Evolutionary conservation across 768 basidiomycete species (phyloP), one percentile per base, ranked within the genome.

Genomic region (Clavaria fumosa): DNA sequence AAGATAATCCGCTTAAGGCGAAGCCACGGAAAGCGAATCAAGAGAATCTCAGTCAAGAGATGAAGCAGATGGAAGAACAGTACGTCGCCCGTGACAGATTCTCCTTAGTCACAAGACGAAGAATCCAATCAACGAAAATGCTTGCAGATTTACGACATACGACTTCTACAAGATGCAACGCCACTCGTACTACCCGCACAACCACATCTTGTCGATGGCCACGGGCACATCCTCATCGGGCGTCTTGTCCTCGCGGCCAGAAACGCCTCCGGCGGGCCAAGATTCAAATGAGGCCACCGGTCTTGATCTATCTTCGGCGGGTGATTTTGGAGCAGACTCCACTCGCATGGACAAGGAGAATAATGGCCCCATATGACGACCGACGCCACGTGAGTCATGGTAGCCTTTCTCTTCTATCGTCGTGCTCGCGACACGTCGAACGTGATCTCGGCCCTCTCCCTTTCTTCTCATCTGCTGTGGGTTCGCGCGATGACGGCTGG

Each of bases 21-120:
- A 79, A 88, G 52, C 78, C 82, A 43, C 75, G 93, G 35, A 96
- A 93, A 55, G 78, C 76, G 6, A 83, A 82, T 41, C 83, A 90
- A 47, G 91, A 95, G 48, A 78, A 75, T 40, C 59, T 99, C 36
- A 86, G 81, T 43, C 70, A 73, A 0, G 95, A 99, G 57, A 90
- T 91, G 85, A 66, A 84, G 43, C 79, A 89, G 61, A 95, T 97
- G 90, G 95, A 99, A 59, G 90, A 96, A 54, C 90, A 93, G 90
- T 96, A 50, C 42, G 71, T 61, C 26, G n/a, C 23, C n/a, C 31
- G 17, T 20, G 18, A 36, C 38, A 19, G 36, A 46, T 44, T 23
- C 40, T 38, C 33, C 21, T 39, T 27, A 15, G 7, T 43, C 26
- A 28, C 9, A 9, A 14, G 34, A 44, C 15, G 36, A 28, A 10